These are phyloP conservation scores for Rhipidocladum racemiflorum DNA, from an alignment of 176 grass and related monocot species.

Conservation along the genomic window DNA sequence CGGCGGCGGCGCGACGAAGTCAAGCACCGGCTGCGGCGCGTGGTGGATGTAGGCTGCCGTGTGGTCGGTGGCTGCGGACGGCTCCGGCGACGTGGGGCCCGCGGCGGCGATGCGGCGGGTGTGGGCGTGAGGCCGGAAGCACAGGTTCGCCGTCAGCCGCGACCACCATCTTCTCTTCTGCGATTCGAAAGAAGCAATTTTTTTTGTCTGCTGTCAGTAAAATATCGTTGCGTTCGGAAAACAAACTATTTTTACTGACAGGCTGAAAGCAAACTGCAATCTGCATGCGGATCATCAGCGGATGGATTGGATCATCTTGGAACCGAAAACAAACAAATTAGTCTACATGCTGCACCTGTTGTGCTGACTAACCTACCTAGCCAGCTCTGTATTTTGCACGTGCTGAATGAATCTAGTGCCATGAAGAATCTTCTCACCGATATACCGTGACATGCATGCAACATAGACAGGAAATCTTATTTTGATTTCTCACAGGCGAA, in stretches of 20 bases:
- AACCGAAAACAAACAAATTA: background rate
- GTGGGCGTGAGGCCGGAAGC: slow-evolving; percentile 36
- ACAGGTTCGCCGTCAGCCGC: slow-evolving; percentile 30
- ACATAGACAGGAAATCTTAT: background rate
- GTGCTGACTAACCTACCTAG: too few relatives aligned
- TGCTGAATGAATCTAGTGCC: background rate
- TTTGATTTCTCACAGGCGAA: background rate
- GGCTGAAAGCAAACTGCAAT: too few relatives aligned
- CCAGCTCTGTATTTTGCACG: background rate
- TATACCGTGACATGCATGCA: background rate
- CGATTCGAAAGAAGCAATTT: background rate
- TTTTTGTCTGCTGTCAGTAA: background rate
- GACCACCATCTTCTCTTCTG: slow-evolving; percentile 52
- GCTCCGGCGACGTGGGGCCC: slow-evolving; percentile 10
- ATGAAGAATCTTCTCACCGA: background rate
- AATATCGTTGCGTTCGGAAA: background rate
- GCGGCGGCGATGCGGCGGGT: slow-evolving; percentile 27
- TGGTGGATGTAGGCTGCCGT: slow-evolving; percentile 11
- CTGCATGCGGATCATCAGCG: background rate
- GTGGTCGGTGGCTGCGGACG: background rate
- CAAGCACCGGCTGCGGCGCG: slow-evolving; percentile 19
- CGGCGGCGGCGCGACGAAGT: slow-evolving; percentile 54
- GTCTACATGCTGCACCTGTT: background rate
- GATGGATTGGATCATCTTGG: too few relatives aligned
- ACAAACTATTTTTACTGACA: background rate